phyloP scores from a whole-genome alignment of 495 filamentous ascomycete species.

The Penicillium coffeae region DNA sequence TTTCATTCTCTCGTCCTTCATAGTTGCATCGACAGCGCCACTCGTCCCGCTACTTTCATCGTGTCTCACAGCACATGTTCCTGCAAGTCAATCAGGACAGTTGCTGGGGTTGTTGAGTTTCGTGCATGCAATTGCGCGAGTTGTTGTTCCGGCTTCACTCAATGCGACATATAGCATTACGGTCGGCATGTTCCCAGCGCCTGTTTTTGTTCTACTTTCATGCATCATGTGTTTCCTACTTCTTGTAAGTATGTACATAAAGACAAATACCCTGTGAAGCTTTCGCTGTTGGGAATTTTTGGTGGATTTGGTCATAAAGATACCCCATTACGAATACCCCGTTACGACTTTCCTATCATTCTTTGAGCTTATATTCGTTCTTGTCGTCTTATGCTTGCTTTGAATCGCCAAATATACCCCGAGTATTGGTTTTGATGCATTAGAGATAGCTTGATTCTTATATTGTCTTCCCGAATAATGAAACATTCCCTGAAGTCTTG shows the following conservation, averaged over 20 bases:
- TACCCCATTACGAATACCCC: too few relatives aligned
- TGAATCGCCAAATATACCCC: too few relatives aligned
- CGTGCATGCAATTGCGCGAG: slow-evolving; percentile 6
- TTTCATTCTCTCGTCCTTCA: slow-evolving; percentile 1
- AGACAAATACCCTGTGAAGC: too few relatives aligned
- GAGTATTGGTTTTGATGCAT: too few relatives aligned
- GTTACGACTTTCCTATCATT: too few relatives aligned
- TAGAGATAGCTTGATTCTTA: too few relatives aligned
- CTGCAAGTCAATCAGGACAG: slow-evolving; percentile 3
- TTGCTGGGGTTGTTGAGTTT: slow-evolving; percentile 8
- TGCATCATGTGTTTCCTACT: background rate
- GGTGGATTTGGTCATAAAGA: too few relatives aligned
- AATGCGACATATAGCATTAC: slow-evolving; percentile 9
- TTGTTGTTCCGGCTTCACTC: slow-evolving; percentile 2
- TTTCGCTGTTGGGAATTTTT: too few relatives aligned
- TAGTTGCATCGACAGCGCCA: slow-evolving; percentile 5
- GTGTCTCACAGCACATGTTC: slow-evolving; percentile 3
- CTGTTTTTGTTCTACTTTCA: slow-evolving; percentile 5
- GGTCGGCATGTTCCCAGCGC: background rate
- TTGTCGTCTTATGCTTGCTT: too few relatives aligned
- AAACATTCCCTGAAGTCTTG: too few relatives aligned
- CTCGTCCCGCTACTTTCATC: slow-evolving; percentile 6
- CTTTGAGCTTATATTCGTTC: too few relatives aligned
- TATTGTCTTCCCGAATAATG: too few relatives aligned
- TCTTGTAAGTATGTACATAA: background rate